Conservation (phyloP, 2,329 filamentous ascomycete genomes). For the Davidsoniella australis region DNA sequence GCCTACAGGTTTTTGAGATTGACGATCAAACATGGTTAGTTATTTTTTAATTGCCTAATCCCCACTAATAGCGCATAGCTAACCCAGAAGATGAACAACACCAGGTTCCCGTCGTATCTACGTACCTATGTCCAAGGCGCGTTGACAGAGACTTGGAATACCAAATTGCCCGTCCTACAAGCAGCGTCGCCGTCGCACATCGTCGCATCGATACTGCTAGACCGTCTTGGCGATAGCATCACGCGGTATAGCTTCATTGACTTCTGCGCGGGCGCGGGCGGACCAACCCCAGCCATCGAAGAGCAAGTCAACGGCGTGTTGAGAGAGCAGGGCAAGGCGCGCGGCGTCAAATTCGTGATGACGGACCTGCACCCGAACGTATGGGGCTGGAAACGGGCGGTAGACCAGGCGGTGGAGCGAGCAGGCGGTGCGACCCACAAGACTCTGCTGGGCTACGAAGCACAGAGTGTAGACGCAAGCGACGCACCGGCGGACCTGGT, state of each 20-base stretch:
- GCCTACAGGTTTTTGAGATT: constrained; percentile 50
- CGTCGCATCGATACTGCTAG: constrained; percentile 39
- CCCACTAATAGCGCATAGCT: not conserved
- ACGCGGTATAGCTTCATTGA: constrained; percentile 49
- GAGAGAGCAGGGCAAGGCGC: constrained; percentile 16
- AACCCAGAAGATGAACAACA: not conserved
- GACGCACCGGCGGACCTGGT: constrained; percentile 36
- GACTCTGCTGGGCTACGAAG: constrained; percentile 36
- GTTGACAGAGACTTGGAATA: constrained; percentile 46
- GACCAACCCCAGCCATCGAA: constrained; percentile 50
- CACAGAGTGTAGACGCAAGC: constrained; percentile 46
- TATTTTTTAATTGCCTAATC: not conserved
- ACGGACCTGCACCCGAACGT: constrained; percentile 51
- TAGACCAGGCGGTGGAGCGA: not conserved
- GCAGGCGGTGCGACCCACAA: constrained; percentile 20
- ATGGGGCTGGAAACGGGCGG: constrained; percentile 37
- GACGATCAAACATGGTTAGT: constrained; percentile 47
- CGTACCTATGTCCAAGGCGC: constrained; percentile 47
- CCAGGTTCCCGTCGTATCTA: constrained; percentile 48
- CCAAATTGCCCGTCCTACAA: constrained; percentile 40
- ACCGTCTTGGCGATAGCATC: constrained; percentile 29
- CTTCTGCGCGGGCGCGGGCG: constrained; percentile 60
- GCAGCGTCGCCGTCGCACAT: constrained; percentile 38
- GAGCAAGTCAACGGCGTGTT: constrained; percentile 31
- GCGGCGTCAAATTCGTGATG: constrained; percentile 33